Conservation (phyloP, 345 rosid genomes). For the Brassica nigra region DNA sequence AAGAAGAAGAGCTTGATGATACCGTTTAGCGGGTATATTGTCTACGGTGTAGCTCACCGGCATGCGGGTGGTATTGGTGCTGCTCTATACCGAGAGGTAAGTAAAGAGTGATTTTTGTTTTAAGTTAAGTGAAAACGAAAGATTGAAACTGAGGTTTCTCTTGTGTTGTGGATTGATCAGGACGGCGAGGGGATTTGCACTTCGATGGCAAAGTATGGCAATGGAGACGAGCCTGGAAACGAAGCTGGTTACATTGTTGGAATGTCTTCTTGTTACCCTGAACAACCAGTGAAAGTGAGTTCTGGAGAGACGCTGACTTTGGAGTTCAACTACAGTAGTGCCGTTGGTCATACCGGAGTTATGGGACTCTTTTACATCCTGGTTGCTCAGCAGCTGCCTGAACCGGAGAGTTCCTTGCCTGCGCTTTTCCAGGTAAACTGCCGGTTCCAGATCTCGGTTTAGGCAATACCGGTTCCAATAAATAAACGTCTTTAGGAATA, state of each 20-base stretch:
- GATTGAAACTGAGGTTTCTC: neutral
- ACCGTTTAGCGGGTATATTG: slow-evolving; percentile 70
- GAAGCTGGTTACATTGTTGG: slow-evolving; percentile 92
- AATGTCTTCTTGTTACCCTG: slow-evolving; percentile 86
- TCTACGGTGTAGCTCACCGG: slow-evolving; percentile 84
- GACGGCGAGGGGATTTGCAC: slow-evolving; percentile 61
- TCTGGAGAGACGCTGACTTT: slow-evolving; percentile 60
- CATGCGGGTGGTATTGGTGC: slow-evolving; percentile 74
- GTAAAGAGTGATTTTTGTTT: neutral
- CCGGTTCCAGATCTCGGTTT: neutral
- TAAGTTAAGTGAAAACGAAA: neutral
- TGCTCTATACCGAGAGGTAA: slow-evolving; percentile 72
- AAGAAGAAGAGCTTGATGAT: slow-evolving; percentile 56
- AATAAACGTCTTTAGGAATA: no score
- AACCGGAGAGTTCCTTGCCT: slow-evolving; percentile 17
- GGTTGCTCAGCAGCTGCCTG: slow-evolving; percentile 59
- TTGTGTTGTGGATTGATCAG: slow-evolving; percentile 44
- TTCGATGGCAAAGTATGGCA: slow-evolving; percentile 66
- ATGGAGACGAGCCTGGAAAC: slow-evolving; percentile 75
- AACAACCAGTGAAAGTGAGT: slow-evolving; percentile 54
- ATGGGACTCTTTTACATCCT: slow-evolving; percentile 82
- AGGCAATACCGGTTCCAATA: no score
- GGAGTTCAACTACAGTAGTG: slow-evolving; percentile 65
- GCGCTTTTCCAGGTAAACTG: slow-evolving; percentile 42
- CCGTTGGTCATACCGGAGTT: slow-evolving; percentile 70